Conservation (phyloP, 768 basidiomycete genomes). For the Lanmaoa pseudosensibilis region DNA sequence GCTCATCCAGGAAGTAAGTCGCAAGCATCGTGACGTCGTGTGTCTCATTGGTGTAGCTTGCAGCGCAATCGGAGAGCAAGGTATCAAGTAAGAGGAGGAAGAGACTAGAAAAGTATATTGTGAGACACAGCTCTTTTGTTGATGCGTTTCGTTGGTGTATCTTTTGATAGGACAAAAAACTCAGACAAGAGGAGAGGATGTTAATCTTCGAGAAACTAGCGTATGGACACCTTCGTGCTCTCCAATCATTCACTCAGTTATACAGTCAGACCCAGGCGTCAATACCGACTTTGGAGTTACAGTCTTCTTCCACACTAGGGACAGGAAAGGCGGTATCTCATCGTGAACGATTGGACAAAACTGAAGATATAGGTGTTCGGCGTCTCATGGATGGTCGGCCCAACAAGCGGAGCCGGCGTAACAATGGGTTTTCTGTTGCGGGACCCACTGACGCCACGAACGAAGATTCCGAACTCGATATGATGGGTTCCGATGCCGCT, state of each 20-base stretch:
- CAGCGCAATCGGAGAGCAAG: constrained; percentile 59
- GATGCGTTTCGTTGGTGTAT: neutral
- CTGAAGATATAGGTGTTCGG: constrained; percentile 60
- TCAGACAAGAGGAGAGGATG: constrained; percentile 85
- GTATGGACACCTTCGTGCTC: constrained; percentile 43
- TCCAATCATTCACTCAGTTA: constrained; percentile 13
- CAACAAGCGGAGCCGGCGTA: constrained; percentile 50
- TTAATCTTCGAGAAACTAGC: constrained; percentile 77
- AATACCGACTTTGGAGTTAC: constrained; percentile 57
- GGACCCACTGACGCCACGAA: constrained; percentile 30
- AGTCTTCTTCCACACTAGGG: constrained; percentile 83
- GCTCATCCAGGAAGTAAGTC: constrained; percentile 59
- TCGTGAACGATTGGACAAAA: constrained; percentile 55
- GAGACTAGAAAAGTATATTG: constrained; percentile 90
- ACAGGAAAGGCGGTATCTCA: constrained; percentile 66
- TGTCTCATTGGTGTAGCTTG: constrained; percentile 22
- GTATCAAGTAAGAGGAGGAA: constrained; percentile 86
- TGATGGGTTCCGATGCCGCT: constrained; percentile 23
- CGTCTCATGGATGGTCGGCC: constrained; percentile 49
- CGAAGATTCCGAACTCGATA: constrained; percentile 36
- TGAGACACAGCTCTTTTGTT: constrained; percentile 36
- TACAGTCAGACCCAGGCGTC: constrained; percentile 76
- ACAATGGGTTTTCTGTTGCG: constrained; percentile 24
- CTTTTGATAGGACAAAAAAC: constrained; percentile 73
- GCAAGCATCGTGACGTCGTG: neutral